These are phyloP conservation scores for Lactifluus subvellereus DNA, from an alignment of 768 basidiomycete species.

Conservation along the genomic window DNA sequence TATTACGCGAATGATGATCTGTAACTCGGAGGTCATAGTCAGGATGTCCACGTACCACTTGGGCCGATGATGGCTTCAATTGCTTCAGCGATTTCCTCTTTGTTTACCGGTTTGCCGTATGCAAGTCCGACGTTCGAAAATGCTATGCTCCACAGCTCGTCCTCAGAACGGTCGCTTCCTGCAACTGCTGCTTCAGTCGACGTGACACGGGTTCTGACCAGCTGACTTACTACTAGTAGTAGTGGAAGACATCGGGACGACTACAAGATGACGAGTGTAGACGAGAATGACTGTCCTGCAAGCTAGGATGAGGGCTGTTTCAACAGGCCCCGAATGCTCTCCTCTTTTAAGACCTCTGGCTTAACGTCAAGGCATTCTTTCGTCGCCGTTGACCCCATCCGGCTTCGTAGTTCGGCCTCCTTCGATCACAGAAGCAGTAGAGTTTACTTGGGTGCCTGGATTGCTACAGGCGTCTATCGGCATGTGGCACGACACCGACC, in stretches of 20 bases:
- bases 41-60: not conserved
- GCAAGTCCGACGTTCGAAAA: slow-evolving; percentile 5
- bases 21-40: not conserved
- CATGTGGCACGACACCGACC: too few species aligned
- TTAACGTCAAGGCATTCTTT: not conserved
- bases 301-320: not conserved
- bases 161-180: not conserved
- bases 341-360: not conserved
- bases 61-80: slow-evolving; percentile 2
- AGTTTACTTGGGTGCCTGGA: too few species aligned
- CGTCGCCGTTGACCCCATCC: too few species aligned
- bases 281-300: not conserved
- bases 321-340: not conserved
- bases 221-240: not conserved
- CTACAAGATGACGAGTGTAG: not conserved
- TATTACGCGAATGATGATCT: not conserved
- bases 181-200: too few species aligned
- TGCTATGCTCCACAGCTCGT: not conserved
- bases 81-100: not conserved
- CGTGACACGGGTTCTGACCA: not conserved
- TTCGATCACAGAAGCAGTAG: not conserved
- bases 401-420: too few species aligned
- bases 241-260: not conserved
- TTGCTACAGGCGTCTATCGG: not conserved
- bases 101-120: not conserved